Percentiles rank a stretch among this genome's conserved stretches.
Evolutionary conservation across 345 rosid genomes (phyloP).

Genomic region (Kandelia obovata): DNA sequence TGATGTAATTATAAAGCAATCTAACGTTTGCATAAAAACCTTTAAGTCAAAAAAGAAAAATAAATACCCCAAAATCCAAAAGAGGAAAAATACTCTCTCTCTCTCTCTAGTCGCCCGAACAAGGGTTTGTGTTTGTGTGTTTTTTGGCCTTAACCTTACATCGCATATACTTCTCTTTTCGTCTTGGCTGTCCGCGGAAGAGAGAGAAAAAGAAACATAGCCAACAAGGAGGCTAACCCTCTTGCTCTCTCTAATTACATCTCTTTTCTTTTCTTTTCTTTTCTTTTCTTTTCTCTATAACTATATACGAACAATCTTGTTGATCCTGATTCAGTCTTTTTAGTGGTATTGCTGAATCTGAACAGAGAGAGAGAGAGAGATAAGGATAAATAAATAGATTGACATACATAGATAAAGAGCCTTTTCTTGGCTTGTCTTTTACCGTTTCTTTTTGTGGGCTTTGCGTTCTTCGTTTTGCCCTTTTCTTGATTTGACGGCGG

Average conservation of each 20-base stretch:
- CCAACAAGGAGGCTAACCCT: not conserved
- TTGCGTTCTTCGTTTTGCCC: conserved; percentile 5
- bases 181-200: conserved; percentile 44
- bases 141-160: conserved; percentile 17
- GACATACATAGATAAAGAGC: not conserved
- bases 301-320: not conserved
- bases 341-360: conserved; percentile 30
- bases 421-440: not conserved
- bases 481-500: conserved; percentile 26
- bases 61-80: not conserved
- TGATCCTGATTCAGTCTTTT: conserved; percentile 29
- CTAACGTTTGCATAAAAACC: too few relatives aligned
- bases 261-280: not conserved
- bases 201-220: conserved; percentile 36
- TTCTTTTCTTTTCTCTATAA: not conserved
- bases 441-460: conserved; percentile 3
- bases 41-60: not conserved
- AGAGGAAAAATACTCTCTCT: not conserved
- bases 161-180: conserved; percentile 26
- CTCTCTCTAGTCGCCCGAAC: conserved; percentile 1
- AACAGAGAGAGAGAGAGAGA: not conserved
- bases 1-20: conserved; percentile 16
- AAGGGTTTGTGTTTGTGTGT: conserved; percentile 40
- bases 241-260: conserved; percentile 4
- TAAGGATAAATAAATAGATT: not conserved